Base-by-base conservation (phyloP, 805 yeast species). In the Metschnikowia colocasiae region DNA sequence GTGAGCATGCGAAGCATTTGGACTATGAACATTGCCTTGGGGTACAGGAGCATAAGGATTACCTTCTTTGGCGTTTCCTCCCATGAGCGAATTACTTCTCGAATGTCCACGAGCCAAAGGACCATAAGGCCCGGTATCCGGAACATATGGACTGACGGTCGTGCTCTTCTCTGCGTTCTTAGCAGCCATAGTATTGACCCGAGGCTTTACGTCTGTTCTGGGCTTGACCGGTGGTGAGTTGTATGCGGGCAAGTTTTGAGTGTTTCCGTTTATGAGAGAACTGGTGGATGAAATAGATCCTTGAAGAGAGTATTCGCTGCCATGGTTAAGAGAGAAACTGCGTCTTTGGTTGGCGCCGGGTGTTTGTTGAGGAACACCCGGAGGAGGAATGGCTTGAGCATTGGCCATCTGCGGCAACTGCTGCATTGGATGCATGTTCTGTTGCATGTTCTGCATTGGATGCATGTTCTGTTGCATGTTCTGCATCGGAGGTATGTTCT, bases 71-170 rank as follows among this genome's bases (percentile, higher is more conserved):
- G 72, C 71, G 41, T 60, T 68, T 6, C 55, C 71, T 2, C 75
- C 75, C 10, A 71, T 62, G 29, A 71, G 57, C 0, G 76, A 71
- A 50, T 64, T 66, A 2, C 71, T 68, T 48, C 76, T 56, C 6
- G 75, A 69, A 49, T 71, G 75, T 0, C 68, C 60, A 40, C 64
- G 62, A 31, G 51, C 65, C 33, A 60, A 59, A 4, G 77, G 77
- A 6, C 71, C 76, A 48, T 72, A 72, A 2, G 75, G 77, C 6
- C 77, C 77, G 9, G 73, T 61, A 40, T 64, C 62, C 1, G 77
- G 77, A 9, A 72, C 71, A 51, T 72, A 72, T 2, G 76, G 75
- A 47, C 74, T 69, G 18, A 60, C 46, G 27, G 61, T 52, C 22
- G 67, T 54, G 36, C 56, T 53, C 25, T 57, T 48, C 6, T 61